Evolutionary conservation across 176 grass and related monocot species (phyloP), one percentile per base, ranked within the genome.

Genomic region (Triticum dicoccoides): DNA sequence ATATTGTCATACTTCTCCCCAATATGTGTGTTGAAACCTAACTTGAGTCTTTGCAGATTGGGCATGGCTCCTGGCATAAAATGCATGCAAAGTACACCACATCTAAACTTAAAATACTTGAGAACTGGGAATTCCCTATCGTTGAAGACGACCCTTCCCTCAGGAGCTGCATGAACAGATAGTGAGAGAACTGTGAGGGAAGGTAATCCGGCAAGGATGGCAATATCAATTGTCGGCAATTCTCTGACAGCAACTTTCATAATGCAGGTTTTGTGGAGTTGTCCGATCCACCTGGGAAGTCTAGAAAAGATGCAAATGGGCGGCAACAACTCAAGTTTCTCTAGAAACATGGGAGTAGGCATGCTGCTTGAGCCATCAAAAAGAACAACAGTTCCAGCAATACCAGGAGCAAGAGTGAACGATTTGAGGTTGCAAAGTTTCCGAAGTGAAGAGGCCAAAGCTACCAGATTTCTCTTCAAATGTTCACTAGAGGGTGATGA

Each of bases 221-320:
- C 9, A 17, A 73, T 11, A 62, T 83, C 81, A 32, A 29, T 24
- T 5, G 13, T 61, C 12, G 3, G 58, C 52, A 83, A 32, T 71
- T 73, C 68, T 15, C 9, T 83, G 25, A 83, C 52, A 44, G 58
- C 34, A 83, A 83, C 38, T 73, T 83, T 71, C n/a, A 75, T 0
- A 75, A 64, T 84, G 24, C 82, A 6, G 18, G 75, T 24, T 20
- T 45, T 74, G 6, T 3, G 9, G 6, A 63, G 25, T 21, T 30
- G 56, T 23, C 70, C 56, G 18, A 21, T 75, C 82, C 82, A 84
- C 25, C 21, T n/a, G 24, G 82, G 82, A 45, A 84, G 37, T 47
- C 24, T 84, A 18, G 56, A 47, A 61, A 84, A 63, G 8, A 64
- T 62, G 69, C 82, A 84, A 21, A 75, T 44, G 24, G 82, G 70